These are phyloP conservation scores for Mallotus repandus DNA, from an alignment of 441 rosid genomes.

Conservation along the genomic window DNA sequence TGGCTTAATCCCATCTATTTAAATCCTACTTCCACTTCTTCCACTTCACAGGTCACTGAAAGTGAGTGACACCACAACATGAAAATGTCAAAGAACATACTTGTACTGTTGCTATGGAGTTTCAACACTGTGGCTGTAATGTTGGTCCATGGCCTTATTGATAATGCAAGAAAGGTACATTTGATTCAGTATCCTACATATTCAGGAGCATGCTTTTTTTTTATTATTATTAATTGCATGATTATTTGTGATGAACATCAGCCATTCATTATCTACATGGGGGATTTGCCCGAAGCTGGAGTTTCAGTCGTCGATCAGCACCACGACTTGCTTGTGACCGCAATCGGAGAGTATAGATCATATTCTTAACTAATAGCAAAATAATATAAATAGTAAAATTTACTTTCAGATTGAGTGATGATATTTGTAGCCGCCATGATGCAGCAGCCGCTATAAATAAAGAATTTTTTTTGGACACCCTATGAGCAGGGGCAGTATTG, in stretches of 20 bases:
- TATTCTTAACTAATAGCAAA: background rate
- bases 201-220: background rate
- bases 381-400: too few relatives aligned
- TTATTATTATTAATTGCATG: background rate
- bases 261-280: slow-evolving; percentile 88
- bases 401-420: too few relatives aligned
- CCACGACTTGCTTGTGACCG: slow-evolving; percentile 47
- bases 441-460: too few relatives aligned
- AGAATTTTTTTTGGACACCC: too few relatives aligned
- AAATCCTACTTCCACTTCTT: background rate
- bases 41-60: background rate
- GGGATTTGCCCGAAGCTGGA: slow-evolving; percentile 38
- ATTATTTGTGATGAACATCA: slow-evolving; percentile 23
- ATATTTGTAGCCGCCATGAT: too few relatives aligned
- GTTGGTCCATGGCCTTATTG: slow-evolving; percentile 29
- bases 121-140: slow-evolving; percentile 31
- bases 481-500: too few relatives aligned
- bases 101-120: slow-evolving; percentile 29
- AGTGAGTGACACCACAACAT: background rate
- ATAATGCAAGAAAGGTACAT: slow-evolving; percentile 43
- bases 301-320: slow-evolving; percentile 34
- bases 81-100: slow-evolving; percentile 25
- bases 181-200: background rate
- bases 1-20: background rate
- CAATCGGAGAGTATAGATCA: slow-evolving; percentile 60